These are phyloP conservation scores for Salix arbutifolia DNA, from an alignment of 345 rosid species.

Conservation along the genomic window DNA sequence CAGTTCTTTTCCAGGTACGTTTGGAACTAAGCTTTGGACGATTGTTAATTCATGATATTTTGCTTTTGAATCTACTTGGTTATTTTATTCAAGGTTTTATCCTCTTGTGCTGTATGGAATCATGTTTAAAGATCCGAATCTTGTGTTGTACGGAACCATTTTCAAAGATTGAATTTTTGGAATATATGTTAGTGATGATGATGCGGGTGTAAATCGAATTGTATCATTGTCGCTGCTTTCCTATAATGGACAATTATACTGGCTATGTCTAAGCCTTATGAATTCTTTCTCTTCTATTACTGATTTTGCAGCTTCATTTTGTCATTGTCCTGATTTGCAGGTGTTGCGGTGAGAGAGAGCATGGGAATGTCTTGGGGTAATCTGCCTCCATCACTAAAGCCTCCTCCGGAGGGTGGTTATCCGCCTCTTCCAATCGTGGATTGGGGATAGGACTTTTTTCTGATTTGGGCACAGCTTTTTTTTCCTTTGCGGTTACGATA, in stretches of 20 bases:
- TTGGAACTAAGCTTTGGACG: not conserved
- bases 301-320: not conserved
- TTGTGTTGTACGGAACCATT: not conserved
- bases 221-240: no score
- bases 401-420: conserved; percentile 80
- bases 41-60: not conserved
- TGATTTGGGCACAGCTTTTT: not conserved
- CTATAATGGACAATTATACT: not conserved
- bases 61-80: not conserved
- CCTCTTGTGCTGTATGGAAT: not conserved
- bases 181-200: not conserved
- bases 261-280: not conserved
- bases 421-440: conserved; percentile 54
- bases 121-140: not conserved
- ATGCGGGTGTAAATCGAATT: no score
- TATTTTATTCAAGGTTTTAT: not conserved
- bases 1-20: conserved; percentile 27
- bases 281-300: not conserved
- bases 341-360: conserved; percentile 35
- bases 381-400: conserved; percentile 84
- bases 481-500: not conserved
- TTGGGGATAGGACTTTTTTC: conserved; percentile 59
- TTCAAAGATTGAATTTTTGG: not conserved
- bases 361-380: conserved; percentile 59
- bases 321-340: conserved; percentile 21